A percentile compares a stretch with the other conserved stretches of the same genome.
These are phyloP conservation scores for Sequoia sempervirens DNA, from an alignment of 75 land plant genomes.

Conservation along the genomic window DNA sequence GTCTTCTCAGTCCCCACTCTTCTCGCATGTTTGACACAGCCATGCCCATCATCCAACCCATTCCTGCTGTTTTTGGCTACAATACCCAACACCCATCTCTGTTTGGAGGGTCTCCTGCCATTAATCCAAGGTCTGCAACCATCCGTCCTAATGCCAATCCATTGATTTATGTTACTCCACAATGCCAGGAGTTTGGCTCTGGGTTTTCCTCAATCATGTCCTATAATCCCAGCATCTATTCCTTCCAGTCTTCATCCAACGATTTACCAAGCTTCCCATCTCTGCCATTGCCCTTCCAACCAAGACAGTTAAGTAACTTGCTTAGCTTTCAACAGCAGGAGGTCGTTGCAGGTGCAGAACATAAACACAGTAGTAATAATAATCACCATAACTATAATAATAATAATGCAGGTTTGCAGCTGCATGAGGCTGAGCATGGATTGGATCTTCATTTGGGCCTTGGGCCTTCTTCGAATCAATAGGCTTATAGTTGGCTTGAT, in stretches of 20 bases:
- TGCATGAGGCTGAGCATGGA: neutral
- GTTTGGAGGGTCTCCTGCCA: neutral
- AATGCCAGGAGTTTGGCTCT: neutral
- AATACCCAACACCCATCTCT: neutral
- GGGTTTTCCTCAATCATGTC: neutral
- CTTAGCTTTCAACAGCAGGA: neutral
- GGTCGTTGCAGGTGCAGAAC: neutral
- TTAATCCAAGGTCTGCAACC: neutral
- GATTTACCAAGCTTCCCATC: neutral
- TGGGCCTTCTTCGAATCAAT: neutral
- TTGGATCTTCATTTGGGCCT: conserved; percentile 7
- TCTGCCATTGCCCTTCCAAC: neutral
- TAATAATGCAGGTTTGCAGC: neutral
- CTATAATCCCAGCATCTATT: neutral
- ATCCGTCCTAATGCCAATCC: neutral
- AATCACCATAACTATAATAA: neutral
- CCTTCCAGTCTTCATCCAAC: neutral
- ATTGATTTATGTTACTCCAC: neutral
- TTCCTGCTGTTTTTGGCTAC: neutral
- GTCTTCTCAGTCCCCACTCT: neutral
- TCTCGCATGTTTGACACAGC: neutral
- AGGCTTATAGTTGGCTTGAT: neutral
- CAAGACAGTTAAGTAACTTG: neutral
- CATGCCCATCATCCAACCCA: neutral
- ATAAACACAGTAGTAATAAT: neutral